These are phyloP conservation scores for Lachnellula willkommii DNA, from an alignment of 2,329 filamentous ascomycete species.

Conservation along the genomic window DNA sequence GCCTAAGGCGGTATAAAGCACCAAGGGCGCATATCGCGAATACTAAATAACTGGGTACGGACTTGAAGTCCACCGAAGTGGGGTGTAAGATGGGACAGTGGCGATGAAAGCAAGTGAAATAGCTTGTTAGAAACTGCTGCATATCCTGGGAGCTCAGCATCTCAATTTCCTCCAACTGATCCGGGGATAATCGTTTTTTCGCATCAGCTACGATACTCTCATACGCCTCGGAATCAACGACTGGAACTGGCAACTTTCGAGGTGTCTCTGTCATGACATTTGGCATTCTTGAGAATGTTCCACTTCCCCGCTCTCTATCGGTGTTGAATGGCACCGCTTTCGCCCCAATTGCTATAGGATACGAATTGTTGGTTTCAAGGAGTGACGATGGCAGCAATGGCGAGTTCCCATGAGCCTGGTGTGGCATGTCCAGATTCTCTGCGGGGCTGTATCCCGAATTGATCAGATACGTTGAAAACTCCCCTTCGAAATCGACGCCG, in stretches of 20 bases:
- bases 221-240: background rate
- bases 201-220: background rate
- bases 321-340: too few relatives aligned
- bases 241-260: background rate
- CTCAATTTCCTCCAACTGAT: background rate
- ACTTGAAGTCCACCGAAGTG: background rate
- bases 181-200: background rate
- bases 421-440: too few relatives aligned
- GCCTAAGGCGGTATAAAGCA: slow-evolving; percentile 31
- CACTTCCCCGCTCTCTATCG: too few relatives aligned
- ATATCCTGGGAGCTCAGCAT: background rate
- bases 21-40: slow-evolving; percentile 35
- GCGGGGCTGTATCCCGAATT: too few relatives aligned
- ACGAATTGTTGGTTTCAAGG: too few relatives aligned
- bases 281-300: too few relatives aligned
- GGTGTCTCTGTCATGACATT: too few relatives aligned
- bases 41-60: slow-evolving; percentile 27
- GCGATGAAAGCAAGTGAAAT: background rate
- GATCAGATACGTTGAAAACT: too few relatives aligned
- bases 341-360: too few relatives aligned
- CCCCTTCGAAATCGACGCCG: too few relatives aligned
- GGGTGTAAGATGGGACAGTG: background rate
- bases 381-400: too few relatives aligned
- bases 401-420: too few relatives aligned
- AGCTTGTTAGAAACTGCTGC: background rate